Evolutionary conservation across 2,329 filamentous ascomycete species (phyloP), one percentile per base, ranked within the genome.

Genomic region (Cylindrodendrum hubeiense): DNA sequence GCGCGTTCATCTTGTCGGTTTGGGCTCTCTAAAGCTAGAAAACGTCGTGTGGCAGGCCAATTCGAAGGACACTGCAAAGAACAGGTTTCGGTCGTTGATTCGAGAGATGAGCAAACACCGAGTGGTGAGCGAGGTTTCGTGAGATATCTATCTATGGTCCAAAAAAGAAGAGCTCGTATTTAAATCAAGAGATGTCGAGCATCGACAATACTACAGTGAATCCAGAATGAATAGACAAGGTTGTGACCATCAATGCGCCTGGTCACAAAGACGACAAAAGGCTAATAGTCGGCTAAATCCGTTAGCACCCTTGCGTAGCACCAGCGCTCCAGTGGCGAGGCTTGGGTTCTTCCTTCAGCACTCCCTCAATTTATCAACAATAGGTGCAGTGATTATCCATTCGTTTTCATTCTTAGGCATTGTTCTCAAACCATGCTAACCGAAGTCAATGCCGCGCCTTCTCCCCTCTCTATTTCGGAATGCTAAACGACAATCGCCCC

Each of bases 401-500:
- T 52, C n/a, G n/a, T 44, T 58, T 51, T 51, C 6, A 8, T 39
- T 6, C 17, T n/a, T 17, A 8, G n/a, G n/a, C n/a, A 28, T 55
- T 47, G 28, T 60, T 33, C 9, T 43, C n/a, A n/a, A 65, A 65
- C 47, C 13, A 71, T 73, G 68, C 50, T 26, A 56, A 26, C 28
- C 4, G 41, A n/a, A 37, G 53, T 50, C 67, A 65, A 91, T 91
- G 89, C 90, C 91, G 68, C 89, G 90, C 69, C 82, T 93, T 53
- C 79, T 84, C n/a, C 89, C 86, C 43, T 80, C 82, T 34, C 81
- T 91, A 51, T 78, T 91, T 65, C 83, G 84, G 67, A 82, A 79
- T 71, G 90, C 90, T 63, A 80, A 80, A 67, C 76, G 77, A 9
- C 82, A 86, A 70, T 88, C 89, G 19, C 82, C 86, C 1, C 79